These are phyloP conservation scores for Fraxinus dipetala DNA, from an alignment of 305 asterid species.

Conservation along the genomic window DNA sequence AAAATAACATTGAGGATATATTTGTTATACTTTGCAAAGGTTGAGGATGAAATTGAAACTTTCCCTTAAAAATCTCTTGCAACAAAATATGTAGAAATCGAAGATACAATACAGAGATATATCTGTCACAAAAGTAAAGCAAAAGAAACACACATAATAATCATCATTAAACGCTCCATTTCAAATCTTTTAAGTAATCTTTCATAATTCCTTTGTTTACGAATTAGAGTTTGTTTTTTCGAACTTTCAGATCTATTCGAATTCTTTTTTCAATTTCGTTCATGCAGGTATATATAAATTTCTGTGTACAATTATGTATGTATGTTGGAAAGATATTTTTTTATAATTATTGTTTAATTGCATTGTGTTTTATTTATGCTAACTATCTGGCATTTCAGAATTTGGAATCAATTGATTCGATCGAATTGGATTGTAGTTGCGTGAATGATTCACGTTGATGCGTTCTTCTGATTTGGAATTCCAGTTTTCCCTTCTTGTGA, in stretches of 20 bases:
- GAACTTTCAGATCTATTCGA: neutral
- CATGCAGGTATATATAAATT: neutral
- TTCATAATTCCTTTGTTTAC: neutral
- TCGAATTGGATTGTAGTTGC: neutral
- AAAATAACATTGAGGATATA: neutral
- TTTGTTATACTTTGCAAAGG: neutral
- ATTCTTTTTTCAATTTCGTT: neutral
- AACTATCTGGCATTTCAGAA: neutral
- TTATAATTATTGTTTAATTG: neutral
- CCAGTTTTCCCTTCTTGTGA: neutral
- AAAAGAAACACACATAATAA: neutral
- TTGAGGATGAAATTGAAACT: neutral
- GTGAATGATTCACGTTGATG: neutral
- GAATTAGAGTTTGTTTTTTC: neutral
- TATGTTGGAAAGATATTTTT: neutral
- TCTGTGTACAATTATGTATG: neutral
- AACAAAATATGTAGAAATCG: neutral
- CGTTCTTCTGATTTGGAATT: neutral
- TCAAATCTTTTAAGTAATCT: neutral
- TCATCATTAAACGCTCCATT: neutral
- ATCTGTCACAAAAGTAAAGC: constrained; percentile 1
- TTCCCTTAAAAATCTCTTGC: neutral
- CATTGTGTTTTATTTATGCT: neutral
- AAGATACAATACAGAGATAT: neutral
- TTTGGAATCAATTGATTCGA: neutral